Percentiles rank a stretch among this genome's conserved stretches.
phyloP scores from a whole-genome alignment of 495 filamentous ascomycete genomes.

The Xylaria grammica region DNA sequence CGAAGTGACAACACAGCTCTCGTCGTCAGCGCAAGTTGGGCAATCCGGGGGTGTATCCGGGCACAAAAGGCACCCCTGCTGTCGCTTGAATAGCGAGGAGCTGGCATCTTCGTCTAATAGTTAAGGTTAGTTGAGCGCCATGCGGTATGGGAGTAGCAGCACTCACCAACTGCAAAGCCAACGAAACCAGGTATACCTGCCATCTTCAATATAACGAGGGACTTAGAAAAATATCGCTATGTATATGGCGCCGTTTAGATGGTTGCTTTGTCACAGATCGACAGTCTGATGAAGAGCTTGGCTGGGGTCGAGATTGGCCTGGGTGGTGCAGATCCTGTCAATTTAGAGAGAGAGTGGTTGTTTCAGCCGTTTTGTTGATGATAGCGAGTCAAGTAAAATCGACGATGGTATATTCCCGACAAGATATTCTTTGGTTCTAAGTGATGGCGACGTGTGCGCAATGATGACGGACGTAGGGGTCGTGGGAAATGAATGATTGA shows the following conservation, averaged over 20 bases:
- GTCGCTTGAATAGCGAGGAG: constrained; percentile 33
- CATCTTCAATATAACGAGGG: constrained; percentile 24
- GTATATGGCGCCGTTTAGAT: not conserved
- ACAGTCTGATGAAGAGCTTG: constrained; percentile 25
- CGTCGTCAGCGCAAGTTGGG: constrained; percentile 56
- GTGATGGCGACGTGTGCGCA: not conserved
- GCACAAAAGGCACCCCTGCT: constrained; percentile 38
- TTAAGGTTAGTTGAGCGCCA: constrained; percentile 21
- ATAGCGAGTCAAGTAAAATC: not conserved
- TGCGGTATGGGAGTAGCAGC: not conserved
- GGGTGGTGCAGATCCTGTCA: constrained; percentile 17
- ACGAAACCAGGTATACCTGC: constrained; percentile 39
- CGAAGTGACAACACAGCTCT: constrained; percentile 45
- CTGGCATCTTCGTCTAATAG: constrained; percentile 31
- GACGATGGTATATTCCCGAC: not conserved
- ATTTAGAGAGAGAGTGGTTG: not conserved
- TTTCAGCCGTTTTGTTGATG: not conserved
- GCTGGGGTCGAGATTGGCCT: not conserved
- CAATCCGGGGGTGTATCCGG: constrained; percentile 42
- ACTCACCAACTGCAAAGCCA: constrained; percentile 38
- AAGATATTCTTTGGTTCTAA: not conserved
- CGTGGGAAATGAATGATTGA: constrained; percentile 23
- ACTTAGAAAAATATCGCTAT: not conserved
- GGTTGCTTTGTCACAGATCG: constrained; percentile 27
- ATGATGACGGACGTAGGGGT: constrained; percentile 27